Base-by-base conservation (phyloP, 2,329 filamentous ascomycete species). In the Claviceps spartinae region DNA sequence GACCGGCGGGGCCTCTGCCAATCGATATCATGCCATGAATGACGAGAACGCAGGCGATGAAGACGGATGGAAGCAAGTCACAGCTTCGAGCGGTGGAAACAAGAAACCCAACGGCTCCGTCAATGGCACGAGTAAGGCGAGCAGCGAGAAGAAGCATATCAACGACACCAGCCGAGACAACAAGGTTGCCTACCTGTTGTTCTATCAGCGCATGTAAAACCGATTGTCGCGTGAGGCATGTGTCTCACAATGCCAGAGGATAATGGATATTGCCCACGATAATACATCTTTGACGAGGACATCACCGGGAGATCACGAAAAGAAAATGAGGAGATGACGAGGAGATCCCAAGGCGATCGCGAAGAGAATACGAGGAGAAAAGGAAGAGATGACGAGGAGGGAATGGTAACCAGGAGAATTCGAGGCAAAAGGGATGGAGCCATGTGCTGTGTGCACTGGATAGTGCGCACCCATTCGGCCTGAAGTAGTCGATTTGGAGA, bases 141-240 rank as follows among this genome's bases (percentile, higher is more conserved):
- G 72, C 68, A 69, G 74, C 70, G 76, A 79, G 72, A 58, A 74
- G 62, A 75, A 79, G 69, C 68, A 81, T 67, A 56, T 72, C 65
- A 75, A 80, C 67, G 81, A 82, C 60, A 79, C 71, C 58, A 78
- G 86, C 63, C 88, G 88, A 68, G 91, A 97, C 67, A 95, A 97
- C 75, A 95, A 95, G 75, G 91, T 96, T 54, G 93, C 93, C 4
- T 98, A 98, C 69, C 81, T 98, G 58, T 72, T 98, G 63, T 95
- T 98, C 71, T 98, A 98, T 68, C 85, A 96, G 72, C 82, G 81
- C 61, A 79, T 93, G 55, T 79, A 58, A 62, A 9, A 42, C 13
- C 11, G 8, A 50, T 16, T 50, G 30, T 34, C 14, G 20, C 30
- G 13, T 16, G 1, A 8, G 11, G 18, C 8, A 47, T 37, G 41